phyloP scores from a whole-genome alignment of 352 stramenopile genomes.

The Pythium aristosporum region DNA sequence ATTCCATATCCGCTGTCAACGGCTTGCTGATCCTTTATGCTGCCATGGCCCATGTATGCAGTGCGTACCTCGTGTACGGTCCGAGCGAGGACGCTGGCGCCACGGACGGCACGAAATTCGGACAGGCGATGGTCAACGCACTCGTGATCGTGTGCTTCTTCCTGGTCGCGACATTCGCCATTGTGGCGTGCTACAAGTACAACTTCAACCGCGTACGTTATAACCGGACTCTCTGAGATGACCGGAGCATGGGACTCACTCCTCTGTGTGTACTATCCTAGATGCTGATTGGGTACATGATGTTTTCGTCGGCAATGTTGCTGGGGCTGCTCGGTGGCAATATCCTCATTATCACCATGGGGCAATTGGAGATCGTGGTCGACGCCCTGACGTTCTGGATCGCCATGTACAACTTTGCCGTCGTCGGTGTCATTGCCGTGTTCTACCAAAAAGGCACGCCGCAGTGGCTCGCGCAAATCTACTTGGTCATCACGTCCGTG shows the following conservation, averaged over 20 bases:
- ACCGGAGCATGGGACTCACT: not conserved
- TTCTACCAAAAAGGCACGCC: conserved; percentile 89
- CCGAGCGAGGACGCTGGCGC: conserved; percentile 50
- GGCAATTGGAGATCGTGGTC: conserved; percentile 57
- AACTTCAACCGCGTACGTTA: conserved; percentile 74
- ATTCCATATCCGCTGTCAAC: no score
- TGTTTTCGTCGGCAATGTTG: conserved; percentile 87
- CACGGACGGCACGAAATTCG: conserved; percentile 67
- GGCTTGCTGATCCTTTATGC: not conserved
- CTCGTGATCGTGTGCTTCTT: conserved; percentile 91
- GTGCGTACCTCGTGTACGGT: conserved; percentile 79
- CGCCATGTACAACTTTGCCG: conserved; percentile 91
- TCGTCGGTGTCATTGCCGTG: conserved; percentile 87
- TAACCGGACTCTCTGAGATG: not conserved
- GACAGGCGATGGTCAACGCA: conserved; percentile 82
- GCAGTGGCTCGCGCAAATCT: conserved; percentile 90
- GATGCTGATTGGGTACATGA: conserved; percentile 88
- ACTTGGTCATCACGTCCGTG: conserved; percentile 95
- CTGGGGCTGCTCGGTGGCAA: conserved; percentile 85
- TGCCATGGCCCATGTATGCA: conserved; percentile 21
- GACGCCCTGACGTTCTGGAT: conserved; percentile 70
- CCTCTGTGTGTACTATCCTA: conserved; percentile 18
- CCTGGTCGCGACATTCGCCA: conserved; percentile 86
- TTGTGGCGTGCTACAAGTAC: conserved; percentile 91
- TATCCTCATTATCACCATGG: conserved; percentile 72